phyloP scores from a whole-genome alignment of 1,139 yeast genomes.

The Blastobotrys apis region DNA sequence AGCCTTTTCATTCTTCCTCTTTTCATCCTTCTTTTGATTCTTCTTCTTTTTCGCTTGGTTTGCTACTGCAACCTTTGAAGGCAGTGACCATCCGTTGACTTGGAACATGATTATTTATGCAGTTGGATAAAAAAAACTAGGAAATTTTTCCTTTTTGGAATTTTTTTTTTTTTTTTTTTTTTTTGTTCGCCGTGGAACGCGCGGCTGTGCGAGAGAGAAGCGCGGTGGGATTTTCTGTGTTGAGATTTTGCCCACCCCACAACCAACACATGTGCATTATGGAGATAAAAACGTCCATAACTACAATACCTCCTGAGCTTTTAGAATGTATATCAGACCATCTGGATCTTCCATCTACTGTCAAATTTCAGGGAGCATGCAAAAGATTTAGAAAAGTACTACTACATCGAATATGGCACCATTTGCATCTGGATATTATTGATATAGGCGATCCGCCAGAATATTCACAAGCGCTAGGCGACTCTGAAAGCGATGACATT shows the following conservation, averaged over 20 bases:
- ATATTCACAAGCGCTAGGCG: background rate
- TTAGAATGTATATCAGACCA: constrained; percentile 4
- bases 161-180: too few relatives aligned
- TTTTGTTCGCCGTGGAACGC: too few relatives aligned
- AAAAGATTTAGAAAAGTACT: constrained; percentile 4
- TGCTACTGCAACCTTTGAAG: constrained; percentile 46
- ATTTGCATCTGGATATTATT: constrained; percentile 8
- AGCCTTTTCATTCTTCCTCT: constrained; percentile 14
- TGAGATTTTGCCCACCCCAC: too few relatives aligned
- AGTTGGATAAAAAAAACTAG: too few relatives aligned
- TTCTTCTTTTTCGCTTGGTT: constrained; percentile 15
- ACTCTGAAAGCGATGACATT: constrained; percentile 1
- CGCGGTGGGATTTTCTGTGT: too few relatives aligned
- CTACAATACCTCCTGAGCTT: constrained; percentile 6
- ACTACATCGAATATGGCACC: constrained; percentile 2
- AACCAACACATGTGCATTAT: too few relatives aligned
- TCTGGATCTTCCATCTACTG: background rate
- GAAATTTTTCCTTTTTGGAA: too few relatives aligned
- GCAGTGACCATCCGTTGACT: constrained; percentile 79
- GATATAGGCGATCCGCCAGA: constrained; percentile 13
- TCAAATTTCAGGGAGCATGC: constrained; percentile 1
- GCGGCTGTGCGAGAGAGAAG: too few relatives aligned
- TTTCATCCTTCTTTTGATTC: constrained; percentile 20
- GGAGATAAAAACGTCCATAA: too few relatives aligned
- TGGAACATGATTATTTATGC: constrained; percentile 50